A percentile compares a stretch with the other conserved stretches of the same genome.
These are phyloP conservation scores for Gossypioides kirkii DNA, from an alignment of 345 rosid genomes.

Conservation along the genomic window DNA sequence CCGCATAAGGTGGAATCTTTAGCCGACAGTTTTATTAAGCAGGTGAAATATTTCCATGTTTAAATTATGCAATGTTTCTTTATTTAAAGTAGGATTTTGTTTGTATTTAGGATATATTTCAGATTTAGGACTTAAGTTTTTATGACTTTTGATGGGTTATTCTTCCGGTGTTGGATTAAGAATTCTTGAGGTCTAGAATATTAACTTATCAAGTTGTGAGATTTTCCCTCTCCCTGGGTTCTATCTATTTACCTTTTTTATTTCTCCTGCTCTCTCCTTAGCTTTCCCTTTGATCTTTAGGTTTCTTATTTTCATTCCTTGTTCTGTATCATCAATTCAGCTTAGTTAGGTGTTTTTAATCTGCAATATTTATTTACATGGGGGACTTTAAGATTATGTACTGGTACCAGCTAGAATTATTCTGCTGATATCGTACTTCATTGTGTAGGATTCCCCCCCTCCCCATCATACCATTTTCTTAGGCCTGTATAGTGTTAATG, in stretches of 20 bases:
- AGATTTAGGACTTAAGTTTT: not conserved
- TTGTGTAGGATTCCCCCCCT: not conserved
- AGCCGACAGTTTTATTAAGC: constrained; percentile 51
- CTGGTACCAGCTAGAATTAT: not conserved
- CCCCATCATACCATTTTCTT: not conserved
- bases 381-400: not conserved
- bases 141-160: not conserved
- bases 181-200: no score
- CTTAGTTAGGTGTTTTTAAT: not conserved
- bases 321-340: not conserved
- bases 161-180: not conserved
- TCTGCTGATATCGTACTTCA: not conserved
- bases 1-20: constrained; percentile 81
- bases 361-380: not conserved
- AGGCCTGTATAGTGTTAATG: not conserved
- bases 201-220: no score
- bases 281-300: not conserved
- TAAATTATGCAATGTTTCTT: not conserved
- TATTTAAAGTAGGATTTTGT: not conserved
- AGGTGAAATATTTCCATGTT: constrained; percentile 39
- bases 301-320: not conserved
- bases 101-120: no score
- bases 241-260: not conserved
- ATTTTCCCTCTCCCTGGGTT: no score
- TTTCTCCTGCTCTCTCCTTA: not conserved